Evolutionary conservation across 148 eudicot species (phyloP), one percentile per base, ranked within the genome.

Genomic region (Cornus kousa): DNA sequence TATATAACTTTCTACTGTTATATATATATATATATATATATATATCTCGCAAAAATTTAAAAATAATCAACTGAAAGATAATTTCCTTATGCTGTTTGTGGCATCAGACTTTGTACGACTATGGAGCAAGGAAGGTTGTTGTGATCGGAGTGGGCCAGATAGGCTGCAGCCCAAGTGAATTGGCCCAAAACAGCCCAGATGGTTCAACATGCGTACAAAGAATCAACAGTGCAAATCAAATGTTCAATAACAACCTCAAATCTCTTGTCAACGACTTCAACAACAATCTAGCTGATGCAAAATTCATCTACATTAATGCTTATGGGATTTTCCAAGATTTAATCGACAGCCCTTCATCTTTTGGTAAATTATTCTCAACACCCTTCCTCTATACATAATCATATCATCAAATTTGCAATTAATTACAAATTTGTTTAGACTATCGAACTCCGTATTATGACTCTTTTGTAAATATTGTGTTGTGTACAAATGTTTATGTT

Each of bases 131-230:
- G 60, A 87, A 86, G 68, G 32, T 88, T 0, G 91, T 68, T 14
- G 60, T 86, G 17, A 79, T 80, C 32, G 91, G 91, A 74, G 75
- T 88, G 32, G 91, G 91, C 7, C 89, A 84, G 35, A 86, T 88
- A 3, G 91, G 91, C 13, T 92, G 97, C 83, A 92, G 91, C 82
- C 94, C 97, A 67, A 92, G 90, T 50, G 88, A 83, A 77, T 72
- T 94, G 83, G 97, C 98, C 37, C 92, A 86, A 82, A 83, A 85
- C 75, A 91, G 98, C 80, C 78, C 82, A 68, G 97, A 94, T 81
- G 98, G 98, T 0, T 74, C 35, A 37, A 85, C 91, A 9, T 90
- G 91, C 64, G 91, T 87, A 43, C 78, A 81, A 14, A 78, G 33
- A 7, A 80, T 90, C 46, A 87, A 89, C 70, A 53, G 79, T 0